These are phyloP conservation scores for Solanum lignicaule DNA, from an alignment of 257 asterid species.

Conservation along the genomic window DNA sequence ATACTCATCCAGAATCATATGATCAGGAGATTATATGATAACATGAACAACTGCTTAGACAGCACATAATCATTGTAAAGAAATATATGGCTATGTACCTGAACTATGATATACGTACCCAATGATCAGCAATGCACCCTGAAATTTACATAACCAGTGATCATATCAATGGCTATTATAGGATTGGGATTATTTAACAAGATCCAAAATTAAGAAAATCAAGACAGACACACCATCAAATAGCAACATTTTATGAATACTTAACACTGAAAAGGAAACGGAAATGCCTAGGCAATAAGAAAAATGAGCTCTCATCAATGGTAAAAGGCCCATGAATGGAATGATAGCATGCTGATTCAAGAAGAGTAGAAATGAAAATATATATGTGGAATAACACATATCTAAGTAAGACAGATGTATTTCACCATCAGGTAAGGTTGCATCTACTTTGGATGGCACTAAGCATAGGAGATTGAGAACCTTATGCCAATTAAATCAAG, in stretches of 20 bases:
- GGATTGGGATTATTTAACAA: neutral
- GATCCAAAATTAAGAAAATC: neutral
- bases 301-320: neutral
- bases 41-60: neutral
- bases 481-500: neutral
- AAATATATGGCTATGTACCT: slow-evolving; percentile 33
- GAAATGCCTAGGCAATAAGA: neutral
- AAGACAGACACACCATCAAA: neutral
- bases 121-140: slow-evolving; percentile 80
- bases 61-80: neutral
- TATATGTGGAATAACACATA: neutral
- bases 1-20: neutral
- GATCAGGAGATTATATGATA: neutral
- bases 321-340: neutral
- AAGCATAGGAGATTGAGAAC: neutral
- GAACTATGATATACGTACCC: slow-evolving; percentile 66
- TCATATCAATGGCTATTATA: neutral
- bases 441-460: neutral
- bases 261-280: neutral
- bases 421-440: neutral
- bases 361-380: neutral
- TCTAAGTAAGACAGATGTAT: neutral
- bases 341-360: neutral
- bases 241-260: neutral
- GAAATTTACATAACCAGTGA: slow-evolving; percentile 16